phyloP scores from a whole-genome alignment of 176 grass and related monocot genomes.

The Canna indica region DNA sequence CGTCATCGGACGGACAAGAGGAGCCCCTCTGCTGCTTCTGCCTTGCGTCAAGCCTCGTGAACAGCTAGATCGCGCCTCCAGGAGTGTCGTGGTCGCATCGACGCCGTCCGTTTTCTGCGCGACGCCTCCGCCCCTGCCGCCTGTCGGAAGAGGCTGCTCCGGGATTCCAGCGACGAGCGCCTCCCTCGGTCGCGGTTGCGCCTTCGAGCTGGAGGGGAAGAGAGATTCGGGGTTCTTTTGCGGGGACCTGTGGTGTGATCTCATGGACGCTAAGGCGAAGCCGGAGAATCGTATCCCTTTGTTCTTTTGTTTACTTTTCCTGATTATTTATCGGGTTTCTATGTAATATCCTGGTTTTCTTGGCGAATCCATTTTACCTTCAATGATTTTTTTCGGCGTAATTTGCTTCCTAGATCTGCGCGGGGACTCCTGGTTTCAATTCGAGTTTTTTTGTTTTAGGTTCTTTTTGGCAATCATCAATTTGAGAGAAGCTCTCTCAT shows the following conservation, averaged over 20 bases:
- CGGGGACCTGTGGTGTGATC: constrained; percentile 76
- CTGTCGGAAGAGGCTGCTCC: background rate
- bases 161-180: background rate
- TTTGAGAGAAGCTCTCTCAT: background rate
- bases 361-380: background rate
- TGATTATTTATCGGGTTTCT: constrained; percentile 9
- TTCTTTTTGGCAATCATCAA: background rate
- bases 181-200: background rate
- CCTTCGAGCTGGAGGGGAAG: constrained; percentile 75
- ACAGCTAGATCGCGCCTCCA: background rate
- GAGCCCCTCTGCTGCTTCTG: background rate
- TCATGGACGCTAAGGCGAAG: constrained; percentile 70
- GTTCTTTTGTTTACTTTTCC: background rate
- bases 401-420: background rate
- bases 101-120: background rate
- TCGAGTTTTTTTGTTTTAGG: background rate
- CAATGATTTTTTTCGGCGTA: background rate
- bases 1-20: background rate
- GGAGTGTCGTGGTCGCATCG: background rate
- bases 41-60: background rate
- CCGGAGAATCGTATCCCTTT: constrained; percentile 57
- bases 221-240: constrained; percentile 60
- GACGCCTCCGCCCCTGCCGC: background rate
- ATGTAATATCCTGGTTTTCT: background rate
- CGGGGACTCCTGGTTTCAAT: background rate